Evolutionary conservation across 805 yeast genomes (phyloP), one percentile per base, ranked within the genome.

Genomic region (Wickerhamiella dianesei): DNA sequence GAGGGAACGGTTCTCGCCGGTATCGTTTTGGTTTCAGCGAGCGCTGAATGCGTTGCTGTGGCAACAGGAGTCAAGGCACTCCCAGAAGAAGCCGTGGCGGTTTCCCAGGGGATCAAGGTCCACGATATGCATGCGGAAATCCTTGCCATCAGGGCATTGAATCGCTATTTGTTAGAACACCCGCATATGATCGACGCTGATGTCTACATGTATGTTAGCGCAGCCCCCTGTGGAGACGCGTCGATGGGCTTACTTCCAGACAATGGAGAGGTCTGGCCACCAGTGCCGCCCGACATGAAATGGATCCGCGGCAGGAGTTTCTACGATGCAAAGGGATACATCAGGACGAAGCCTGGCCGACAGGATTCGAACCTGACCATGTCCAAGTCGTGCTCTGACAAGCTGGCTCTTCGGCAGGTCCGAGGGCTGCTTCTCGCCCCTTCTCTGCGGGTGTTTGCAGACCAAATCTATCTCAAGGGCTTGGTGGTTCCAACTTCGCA

Each of bases 81-180:
- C 17, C 88, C 96, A 1, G 75, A 80, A 54, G 59, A 53, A 1
- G 57, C 53, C 2, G 60, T 81, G 0, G 50, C 59, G 3, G 64
- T 65, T 43, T 65, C 74, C 2, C 48, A 66, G 0, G 96, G 97
- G 0, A 58, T 61, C 16, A 61, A 86, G 6, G 66, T 89, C 0
- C 97, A 89, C 57, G 97, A 89, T 61, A 68, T 79, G 60, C 98
- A 89, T 65, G 96, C 97, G 0, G 98, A 89, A 58, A 73, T 87
- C 1, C 63, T 92, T 14, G 75, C 82, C 0, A 48, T 88, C 0
- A 64, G 97, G 21, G 74, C 77, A 1, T 77, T 89, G 58, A 88
- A 88, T 55, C 62, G 73, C 53, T 72, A 67, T 45, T 52, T 84
- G 18, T 47, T 85, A 19, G 37, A 41, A 22, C 20, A 32, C 20